Base-by-base conservation (phyloP, 1,284 basidiomycete genomes). In the Singerocomus rubriflavus region DNA sequence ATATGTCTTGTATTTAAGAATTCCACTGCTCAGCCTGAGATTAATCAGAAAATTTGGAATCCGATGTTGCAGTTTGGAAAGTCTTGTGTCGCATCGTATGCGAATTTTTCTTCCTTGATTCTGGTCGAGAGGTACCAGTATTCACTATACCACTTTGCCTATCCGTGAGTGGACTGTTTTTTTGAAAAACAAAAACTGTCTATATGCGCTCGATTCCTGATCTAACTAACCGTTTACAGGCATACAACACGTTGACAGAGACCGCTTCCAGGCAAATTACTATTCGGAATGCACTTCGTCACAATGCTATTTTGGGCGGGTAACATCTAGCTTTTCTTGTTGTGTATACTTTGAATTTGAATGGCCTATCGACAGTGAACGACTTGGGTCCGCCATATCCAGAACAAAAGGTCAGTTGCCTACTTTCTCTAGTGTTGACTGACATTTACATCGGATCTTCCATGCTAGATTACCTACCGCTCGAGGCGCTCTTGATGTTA, bases 401-500 rank as follows among this genome's bases (percentile, higher is more conserved):
- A 57, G 57, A 37, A 65, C 65, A 14, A 65, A 53, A 61, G 73
- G 73, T 65, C 44, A 14, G 17, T 52, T 13, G 11, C 27, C 26
- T 21, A 14, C 49, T 41, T 25, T 32, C 21, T 44, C 21, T 21
- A 21, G 21, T 21, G 21, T 21, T 21, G 21, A 21, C 4, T 21
- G 21, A 21, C 21, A 21, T 21, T 4, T 21, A 21, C 21, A 4
- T 21, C 21, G 21, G 8, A 35, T 31, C 7, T 37, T 39, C 42
- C 27, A 11, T 29, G 30, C 34, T 47, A 85, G 83, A 80, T 52
- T 84, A 76, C 57, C 65, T 84, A 13, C 72, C 74, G 16, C 64
- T 83, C 26, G 83, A 85, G 59, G 70, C 74, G 17, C 71, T 85
- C 9, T 63, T 85, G 29, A 74, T 77, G 47, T 57, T 86, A 3